These are phyloP conservation scores for Diaporthe humulicola DNA, from an alignment of 2,329 filamentous ascomycete genomes.

Conservation along the genomic window DNA sequence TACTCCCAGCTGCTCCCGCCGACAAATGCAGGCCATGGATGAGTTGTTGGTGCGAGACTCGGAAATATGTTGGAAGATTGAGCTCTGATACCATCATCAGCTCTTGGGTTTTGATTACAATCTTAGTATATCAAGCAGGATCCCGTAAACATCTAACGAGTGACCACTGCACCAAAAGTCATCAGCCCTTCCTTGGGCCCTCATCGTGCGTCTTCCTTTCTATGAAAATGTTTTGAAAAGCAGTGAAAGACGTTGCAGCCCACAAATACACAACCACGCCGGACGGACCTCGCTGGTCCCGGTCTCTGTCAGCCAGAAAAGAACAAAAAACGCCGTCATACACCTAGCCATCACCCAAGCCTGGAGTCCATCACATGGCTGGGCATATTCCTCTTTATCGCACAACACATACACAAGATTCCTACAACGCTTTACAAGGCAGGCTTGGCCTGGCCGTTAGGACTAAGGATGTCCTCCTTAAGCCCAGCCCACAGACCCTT, in stretches of 20 bases:
- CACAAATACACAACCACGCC: not conserved
- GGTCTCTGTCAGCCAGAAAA: not conserved
- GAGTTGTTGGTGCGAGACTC: not conserved
- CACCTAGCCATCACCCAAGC: slow-evolving; percentile 14
- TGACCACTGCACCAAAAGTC: slow-evolving; percentile 31
- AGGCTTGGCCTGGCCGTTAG: slow-evolving; percentile 44
- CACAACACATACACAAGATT: not conserved
- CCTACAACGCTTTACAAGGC: slow-evolving; percentile 37
- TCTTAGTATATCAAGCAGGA: slow-evolving; percentile 30
- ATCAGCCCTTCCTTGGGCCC: slow-evolving; percentile 20
- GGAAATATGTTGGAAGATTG: not conserved
- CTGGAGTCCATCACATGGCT: not conserved
- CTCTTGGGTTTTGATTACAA: slow-evolving; percentile 31
- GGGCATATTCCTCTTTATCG: not conserved
- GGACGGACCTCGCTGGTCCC: slow-evolving; percentile 21
- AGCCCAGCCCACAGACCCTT: slow-evolving; percentile 69
- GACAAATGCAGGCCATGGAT: not conserved
- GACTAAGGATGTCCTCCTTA: slow-evolving; percentile 61
- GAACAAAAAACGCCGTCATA: slow-evolving; percentile 31
- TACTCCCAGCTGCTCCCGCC: not conserved
- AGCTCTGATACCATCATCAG: not conserved
- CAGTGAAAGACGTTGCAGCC: not conserved
- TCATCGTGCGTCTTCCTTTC: slow-evolving; percentile 18
- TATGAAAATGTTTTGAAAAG: not conserved
- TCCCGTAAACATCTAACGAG: slow-evolving; percentile 27